Conservation (phyloP, 768 basidiomycete genomes). For the Austroboletus eburneus region DNA sequence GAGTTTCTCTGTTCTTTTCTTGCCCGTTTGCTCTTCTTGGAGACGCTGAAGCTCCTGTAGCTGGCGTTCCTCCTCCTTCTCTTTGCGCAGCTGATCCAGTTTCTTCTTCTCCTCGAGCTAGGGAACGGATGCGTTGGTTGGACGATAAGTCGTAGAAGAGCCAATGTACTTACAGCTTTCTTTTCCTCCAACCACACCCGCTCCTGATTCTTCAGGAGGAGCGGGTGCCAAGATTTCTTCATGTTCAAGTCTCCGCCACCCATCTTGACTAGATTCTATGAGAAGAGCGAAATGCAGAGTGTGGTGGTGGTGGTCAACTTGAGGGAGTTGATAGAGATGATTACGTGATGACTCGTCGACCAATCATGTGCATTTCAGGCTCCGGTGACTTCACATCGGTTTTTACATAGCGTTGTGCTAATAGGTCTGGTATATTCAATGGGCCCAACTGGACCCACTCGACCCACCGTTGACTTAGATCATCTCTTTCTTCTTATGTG, state of each 20-base stretch:
- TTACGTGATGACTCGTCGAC: slow-evolving; percentile 1
- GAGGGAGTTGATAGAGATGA: not conserved
- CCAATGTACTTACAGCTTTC: slow-evolving; percentile 66
- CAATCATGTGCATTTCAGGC: not conserved
- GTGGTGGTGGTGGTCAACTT: slow-evolving; percentile 8
- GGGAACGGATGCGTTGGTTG: slow-evolving; percentile 11
- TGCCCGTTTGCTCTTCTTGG: slow-evolving; percentile 93
- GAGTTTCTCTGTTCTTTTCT: slow-evolving; percentile 88
- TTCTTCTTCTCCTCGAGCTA: slow-evolving; percentile 99
- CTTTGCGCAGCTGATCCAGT: slow-evolving; percentile 92
- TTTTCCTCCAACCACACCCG: slow-evolving; percentile 99
- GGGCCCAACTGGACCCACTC: no score
- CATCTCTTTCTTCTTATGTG: no score
- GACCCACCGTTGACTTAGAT: no score
- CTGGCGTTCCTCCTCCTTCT: slow-evolving; percentile 96
- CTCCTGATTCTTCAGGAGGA: slow-evolving; percentile 97
- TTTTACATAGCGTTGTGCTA: no score
- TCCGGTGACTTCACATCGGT: no score
- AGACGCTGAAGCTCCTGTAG: slow-evolving; percentile 93
- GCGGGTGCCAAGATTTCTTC: slow-evolving; percentile 99
- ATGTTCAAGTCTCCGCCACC: slow-evolving; percentile 98
- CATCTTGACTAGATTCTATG: slow-evolving; percentile 60
- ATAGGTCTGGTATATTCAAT: no score
- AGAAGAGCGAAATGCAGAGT: slow-evolving; percentile 1
- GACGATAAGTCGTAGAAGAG: not conserved